Evolutionary conservation across 139 green algal species (phyloP).

Genomic region (Coelastrella sp.): DNA sequence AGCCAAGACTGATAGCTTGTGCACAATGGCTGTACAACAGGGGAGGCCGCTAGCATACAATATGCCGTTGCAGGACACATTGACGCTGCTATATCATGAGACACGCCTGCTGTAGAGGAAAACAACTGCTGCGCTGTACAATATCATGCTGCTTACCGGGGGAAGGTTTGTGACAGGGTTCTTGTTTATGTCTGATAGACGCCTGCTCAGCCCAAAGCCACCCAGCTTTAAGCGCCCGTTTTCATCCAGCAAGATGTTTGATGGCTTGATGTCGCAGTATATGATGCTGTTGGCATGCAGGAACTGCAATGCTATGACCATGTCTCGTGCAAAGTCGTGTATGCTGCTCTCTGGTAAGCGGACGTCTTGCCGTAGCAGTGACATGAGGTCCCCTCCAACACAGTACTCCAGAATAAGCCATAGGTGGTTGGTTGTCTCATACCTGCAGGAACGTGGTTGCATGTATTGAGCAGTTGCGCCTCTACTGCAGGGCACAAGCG

Average conservation of each 20-base stretch:
- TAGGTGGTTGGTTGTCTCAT: constrained; percentile 96
- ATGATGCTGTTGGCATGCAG: constrained; percentile 89
- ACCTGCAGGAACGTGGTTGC: constrained; percentile 70
- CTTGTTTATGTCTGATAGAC: constrained; percentile 87
- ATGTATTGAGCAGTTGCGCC: too few relatives aligned
- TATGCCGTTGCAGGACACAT: too few relatives aligned
- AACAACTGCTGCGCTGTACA: not conserved
- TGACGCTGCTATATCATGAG: too few relatives aligned
- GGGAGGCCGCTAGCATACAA: too few relatives aligned
- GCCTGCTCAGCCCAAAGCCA: constrained; percentile 91
- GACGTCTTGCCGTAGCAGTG: constrained; percentile 87
- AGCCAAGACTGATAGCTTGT: too few relatives aligned
- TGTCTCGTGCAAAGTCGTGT: constrained; percentile 87
- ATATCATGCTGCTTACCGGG: not conserved
- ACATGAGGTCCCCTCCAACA: constrained; percentile 93
- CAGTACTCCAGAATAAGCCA: constrained; percentile 99
- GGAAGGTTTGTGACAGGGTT: constrained; percentile 65
- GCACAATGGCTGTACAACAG: too few relatives aligned
- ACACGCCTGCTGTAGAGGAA: too few relatives aligned
- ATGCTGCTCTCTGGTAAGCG: constrained; percentile 89
- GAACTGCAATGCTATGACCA: constrained; percentile 81
- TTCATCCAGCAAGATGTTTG: constrained; percentile 96
- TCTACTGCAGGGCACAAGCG: too few relatives aligned
- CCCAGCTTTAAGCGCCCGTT: constrained; percentile 94
- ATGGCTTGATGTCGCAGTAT: constrained; percentile 96